A percentile compares a stretch with the other conserved stretches of the same genome.
These are phyloP conservation scores for Botrytis deweyae DNA, from an alignment of 2,329 filamentous ascomycete genomes.

Conservation along the genomic window DNA sequence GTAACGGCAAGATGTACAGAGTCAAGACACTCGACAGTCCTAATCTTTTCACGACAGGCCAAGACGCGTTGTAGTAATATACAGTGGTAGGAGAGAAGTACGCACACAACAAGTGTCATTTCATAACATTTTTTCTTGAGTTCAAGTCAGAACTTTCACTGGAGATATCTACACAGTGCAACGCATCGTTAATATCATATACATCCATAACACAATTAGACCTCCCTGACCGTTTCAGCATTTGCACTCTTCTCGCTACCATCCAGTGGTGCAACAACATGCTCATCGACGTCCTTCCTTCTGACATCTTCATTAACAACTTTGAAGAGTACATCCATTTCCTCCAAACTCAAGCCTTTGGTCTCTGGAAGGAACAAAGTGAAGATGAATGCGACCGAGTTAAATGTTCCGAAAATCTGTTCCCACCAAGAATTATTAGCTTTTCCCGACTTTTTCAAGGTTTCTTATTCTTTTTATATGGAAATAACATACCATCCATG, in stretches of 20 bases:
- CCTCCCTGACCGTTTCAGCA: background rate
- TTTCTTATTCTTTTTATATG: no score
- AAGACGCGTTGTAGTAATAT: background rate
- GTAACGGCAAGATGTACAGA: background rate
- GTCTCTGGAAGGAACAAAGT: slow-evolving; percentile 41
- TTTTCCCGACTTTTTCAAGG: background rate
- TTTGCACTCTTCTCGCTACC: background rate
- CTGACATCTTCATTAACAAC: slow-evolving; percentile 21
- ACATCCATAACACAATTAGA: background rate
- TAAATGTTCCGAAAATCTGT: slow-evolving; percentile 26
- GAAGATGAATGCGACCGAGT: slow-evolving; percentile 39
- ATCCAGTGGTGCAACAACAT: background rate
- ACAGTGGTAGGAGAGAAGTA: background rate
- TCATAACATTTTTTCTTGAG: background rate
- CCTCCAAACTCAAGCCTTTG: slow-evolving; percentile 26
- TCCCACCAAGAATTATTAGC: background rate
- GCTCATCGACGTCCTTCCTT: slow-evolving; percentile 20
- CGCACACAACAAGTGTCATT: background rate
- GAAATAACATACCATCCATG: slow-evolving; percentile 24
- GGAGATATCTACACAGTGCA: background rate
- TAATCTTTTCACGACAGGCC: background rate
- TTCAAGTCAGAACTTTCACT: background rate
- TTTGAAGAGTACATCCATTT: slow-evolving; percentile 27
- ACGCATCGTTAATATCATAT: background rate
- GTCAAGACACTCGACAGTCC: background rate